Evolutionary conservation across 768 basidiomycete genomes (phyloP), one percentile per base, ranked within the genome.

Genomic region (Thelephora aurantiotincta): DNA sequence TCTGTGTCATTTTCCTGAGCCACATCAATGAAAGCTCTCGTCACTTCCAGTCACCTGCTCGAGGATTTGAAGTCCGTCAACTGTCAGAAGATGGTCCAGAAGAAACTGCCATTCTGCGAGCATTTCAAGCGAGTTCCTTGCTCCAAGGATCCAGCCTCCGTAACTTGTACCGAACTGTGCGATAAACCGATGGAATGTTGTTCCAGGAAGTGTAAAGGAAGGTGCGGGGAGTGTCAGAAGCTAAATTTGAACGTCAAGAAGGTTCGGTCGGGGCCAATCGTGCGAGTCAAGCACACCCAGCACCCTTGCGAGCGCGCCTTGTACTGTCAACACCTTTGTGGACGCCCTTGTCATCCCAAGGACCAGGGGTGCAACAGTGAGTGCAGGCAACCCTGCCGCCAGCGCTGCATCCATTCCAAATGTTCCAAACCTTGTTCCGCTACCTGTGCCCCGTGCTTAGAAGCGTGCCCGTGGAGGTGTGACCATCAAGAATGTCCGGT

Each of bases 381-480:
- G 12, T 67, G 66, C 53, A 30, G 48, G 11, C 33, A 55, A 20
- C 1, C 20, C 2, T 64, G 62, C 37, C 50, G 54, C 7, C 59
- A 63, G 36, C 51, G 46, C 0, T 68, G 66, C 48, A 22, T 14
- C 1, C 65, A 67, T 44, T 53, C 55, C 6, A 49, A 50, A 33
- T 66, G 65, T 44, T 44, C 48, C 9, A 54, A 55, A 34, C 51
- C 59, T 1, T 66, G 67, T 49, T 61, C 57, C 7, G 55, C 53
- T 6, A 55, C 60, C 11, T 65, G 64, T 18, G 54, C 62, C 0
- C 59, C 64, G 3, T 67, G 68, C 47, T 58, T 61, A 55, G 59
- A 64, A 38, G 55, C 59, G 4, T 69, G 68, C 45, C 41, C 49
- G 23, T 66, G 67, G 63, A 18, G 23, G 7, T 69, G 68, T 51